Evolutionary conservation across 306 rosid species (phyloP).

Genomic region (Gastrolobium villosum): DNA sequence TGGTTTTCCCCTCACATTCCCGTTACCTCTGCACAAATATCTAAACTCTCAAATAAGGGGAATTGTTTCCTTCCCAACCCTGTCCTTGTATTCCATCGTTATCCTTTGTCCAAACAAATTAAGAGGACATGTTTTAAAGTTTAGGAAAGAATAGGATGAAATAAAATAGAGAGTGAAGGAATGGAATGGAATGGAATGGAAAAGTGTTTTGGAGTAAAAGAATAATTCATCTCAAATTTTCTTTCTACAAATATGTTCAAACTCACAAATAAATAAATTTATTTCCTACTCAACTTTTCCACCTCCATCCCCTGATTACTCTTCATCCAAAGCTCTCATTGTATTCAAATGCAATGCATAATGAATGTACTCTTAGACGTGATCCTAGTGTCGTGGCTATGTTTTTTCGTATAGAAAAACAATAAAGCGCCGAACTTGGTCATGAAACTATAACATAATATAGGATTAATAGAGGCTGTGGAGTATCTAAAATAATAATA

Average conservation of each 20-base stretch:
- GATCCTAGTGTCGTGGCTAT: neutral
- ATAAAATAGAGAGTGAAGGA: neutral
- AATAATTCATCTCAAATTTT: neutral
- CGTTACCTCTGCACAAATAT: neutral
- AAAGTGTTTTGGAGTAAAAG: neutral
- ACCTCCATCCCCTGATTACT: neutral
- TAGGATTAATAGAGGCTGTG: neutral
- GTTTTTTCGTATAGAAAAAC: neutral
- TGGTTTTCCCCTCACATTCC: neutral
- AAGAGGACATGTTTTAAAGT: neutral
- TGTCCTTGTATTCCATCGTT: neutral
- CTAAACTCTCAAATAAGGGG: neutral
- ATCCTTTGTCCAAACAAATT: constrained; percentile 14
- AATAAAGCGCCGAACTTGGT: neutral
- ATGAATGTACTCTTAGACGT: neutral
- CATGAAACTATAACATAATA: neutral
- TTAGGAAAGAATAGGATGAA: neutral
- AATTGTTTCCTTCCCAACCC: neutral
- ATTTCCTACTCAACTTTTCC: neutral
- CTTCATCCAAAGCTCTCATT: neutral
- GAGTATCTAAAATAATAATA: constrained; percentile 26
- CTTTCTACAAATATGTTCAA: neutral
- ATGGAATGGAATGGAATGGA: neutral
- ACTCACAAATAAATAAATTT: neutral
- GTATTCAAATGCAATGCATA: constrained; percentile 2